phyloP scores from a whole-genome alignment of 768 basidiomycete genomes.

The Vararia minispora region DNA sequence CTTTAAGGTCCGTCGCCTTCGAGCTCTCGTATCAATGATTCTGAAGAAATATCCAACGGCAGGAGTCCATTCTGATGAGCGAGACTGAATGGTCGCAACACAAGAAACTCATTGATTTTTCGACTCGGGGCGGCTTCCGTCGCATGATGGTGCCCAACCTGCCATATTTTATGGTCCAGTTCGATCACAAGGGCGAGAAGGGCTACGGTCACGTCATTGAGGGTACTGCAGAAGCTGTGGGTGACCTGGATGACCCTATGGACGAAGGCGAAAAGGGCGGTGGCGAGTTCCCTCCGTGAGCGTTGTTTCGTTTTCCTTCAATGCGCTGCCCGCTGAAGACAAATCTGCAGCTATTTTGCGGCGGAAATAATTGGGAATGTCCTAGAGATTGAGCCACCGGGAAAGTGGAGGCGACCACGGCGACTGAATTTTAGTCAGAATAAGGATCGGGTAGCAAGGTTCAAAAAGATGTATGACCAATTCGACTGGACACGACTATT shows the following conservation, averaged over 20 bases:
- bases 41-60: not conserved
- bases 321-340: too few relatives aligned
- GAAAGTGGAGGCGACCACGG: conserved; percentile 75
- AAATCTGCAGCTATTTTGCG: conserved; percentile 68
- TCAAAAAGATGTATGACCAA: conserved; percentile 66
- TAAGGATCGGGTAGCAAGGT: conserved; percentile 53
- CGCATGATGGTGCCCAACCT: conserved; percentile 93
- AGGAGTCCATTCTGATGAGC: conserved; percentile 91
- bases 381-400: conserved; percentile 76
- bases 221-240: conserved; percentile 60
- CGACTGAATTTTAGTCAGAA: conserved; percentile 61
- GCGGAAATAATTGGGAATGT: conserved; percentile 91
- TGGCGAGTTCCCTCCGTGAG: conserved; percentile 81
- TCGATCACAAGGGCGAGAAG: conserved; percentile 95
- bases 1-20: conserved; percentile 58
- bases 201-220: conserved; percentile 99
- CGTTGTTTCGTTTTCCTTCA: conserved; percentile 7
- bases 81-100: conserved; percentile 99
- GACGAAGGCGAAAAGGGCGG: conserved; percentile 87
- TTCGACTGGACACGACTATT: conserved; percentile 80
- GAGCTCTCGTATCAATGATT: not conserved
- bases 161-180: conserved; percentile 98
- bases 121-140: conserved; percentile 80
- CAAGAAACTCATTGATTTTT: conserved; percentile 93
- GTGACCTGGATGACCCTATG: conserved; percentile 51